These are phyloP conservation scores for Dothideomycetidae sp. DNA, from an alignment of 2,329 filamentous ascomycete species.

Conservation along the genomic window DNA sequence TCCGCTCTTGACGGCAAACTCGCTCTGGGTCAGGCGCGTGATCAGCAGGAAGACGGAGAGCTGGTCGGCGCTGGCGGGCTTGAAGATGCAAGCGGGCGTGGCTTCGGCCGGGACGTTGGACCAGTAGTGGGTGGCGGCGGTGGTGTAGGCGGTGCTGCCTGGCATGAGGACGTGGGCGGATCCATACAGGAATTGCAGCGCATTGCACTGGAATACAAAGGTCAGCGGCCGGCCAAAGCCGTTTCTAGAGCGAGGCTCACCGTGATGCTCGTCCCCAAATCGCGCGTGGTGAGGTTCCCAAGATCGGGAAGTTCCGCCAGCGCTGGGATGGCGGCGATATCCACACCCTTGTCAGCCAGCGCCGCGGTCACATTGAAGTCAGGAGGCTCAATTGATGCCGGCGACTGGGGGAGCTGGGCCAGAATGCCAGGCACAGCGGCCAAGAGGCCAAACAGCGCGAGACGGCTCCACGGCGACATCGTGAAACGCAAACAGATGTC, in stretches of 20 bases:
- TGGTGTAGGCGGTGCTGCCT: background rate
- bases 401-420: no score
- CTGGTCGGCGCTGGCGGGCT: background rate
- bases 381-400: background rate
- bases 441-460: no score
- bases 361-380: conserved; percentile 2
- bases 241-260: background rate
- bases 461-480: no score
- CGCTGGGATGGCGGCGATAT: background rate
- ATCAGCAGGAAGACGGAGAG: conserved; percentile 2
- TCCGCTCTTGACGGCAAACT: conserved; percentile 18
- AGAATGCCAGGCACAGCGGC: no score
- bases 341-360: background rate
- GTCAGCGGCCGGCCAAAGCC: background rate
- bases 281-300: background rate
- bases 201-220: background rate
- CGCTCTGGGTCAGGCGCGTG: conserved; percentile 8
- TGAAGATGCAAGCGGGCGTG: conserved; percentile 5
- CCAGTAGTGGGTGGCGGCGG: conserved; percentile 1
- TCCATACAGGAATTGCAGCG: conserved; percentile 1
- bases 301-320: background rate
- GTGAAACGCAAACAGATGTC: no score
- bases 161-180: conserved; percentile 1
- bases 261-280: conserved; percentile 4
- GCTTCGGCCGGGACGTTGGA: conserved; percentile 1